A percentile compares a stretch with the other conserved stretches of the same genome.
Evolutionary conservation across 2,329 filamentous ascomycete genomes (phyloP).

Genomic region (Fusarium sp.): DNA sequence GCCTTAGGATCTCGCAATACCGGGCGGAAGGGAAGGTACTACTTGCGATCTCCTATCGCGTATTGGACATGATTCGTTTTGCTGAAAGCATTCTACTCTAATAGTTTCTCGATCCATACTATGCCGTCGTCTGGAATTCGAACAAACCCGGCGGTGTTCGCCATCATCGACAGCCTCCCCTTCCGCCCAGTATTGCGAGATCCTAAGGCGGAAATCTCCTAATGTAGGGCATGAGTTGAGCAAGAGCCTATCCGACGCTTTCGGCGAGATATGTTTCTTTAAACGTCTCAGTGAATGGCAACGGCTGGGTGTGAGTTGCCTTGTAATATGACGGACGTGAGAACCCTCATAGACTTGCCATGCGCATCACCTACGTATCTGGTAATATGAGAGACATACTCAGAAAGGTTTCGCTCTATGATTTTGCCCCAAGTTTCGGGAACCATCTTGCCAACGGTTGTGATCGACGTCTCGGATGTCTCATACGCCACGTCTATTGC

Average conservation of each 20-base stretch:
- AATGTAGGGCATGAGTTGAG: not conserved
- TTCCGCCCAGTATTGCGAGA: not conserved
- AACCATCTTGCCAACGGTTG: not conserved
- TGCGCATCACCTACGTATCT: not conserved
- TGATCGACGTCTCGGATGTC: not conserved
- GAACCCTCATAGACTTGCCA: not conserved
- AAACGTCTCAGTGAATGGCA: not conserved
- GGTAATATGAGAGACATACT: not conserved
- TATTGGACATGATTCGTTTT: not conserved
- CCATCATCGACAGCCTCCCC: not conserved
- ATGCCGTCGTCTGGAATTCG: not conserved
- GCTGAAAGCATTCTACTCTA: not conserved
- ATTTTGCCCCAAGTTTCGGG: not conserved
- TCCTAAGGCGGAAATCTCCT: not conserved
- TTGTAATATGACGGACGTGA: not conserved
- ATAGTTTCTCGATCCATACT: not conserved
- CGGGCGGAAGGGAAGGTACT: too few species aligned
- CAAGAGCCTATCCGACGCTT: not conserved
- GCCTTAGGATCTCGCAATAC: too few species aligned
- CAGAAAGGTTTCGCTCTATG: not conserved
- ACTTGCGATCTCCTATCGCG: not conserved
- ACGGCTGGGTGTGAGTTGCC: not conserved
- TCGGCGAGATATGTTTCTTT: not conserved
- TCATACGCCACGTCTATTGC: not conserved
- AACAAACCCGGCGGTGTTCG: not conserved